Evolutionary conservation across 805 yeast species (phyloP), one percentile per base, ranked within the genome.

Genomic region (Candida pseudofarinosa): DNA sequence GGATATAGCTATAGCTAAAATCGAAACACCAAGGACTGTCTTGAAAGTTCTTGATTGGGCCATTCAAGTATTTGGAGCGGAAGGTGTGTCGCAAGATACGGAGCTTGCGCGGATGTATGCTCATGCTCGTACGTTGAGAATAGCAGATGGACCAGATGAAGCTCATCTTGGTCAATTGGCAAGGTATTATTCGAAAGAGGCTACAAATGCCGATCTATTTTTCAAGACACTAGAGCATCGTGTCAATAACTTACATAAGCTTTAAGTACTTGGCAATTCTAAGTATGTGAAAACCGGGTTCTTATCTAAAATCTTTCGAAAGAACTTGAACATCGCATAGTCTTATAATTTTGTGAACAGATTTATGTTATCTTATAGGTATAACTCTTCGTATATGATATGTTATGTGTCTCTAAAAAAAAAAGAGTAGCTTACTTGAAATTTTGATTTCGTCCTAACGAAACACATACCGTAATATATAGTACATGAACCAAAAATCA

Each of bases 71-170:
- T 76, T 65, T 62, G 87, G 86, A 13, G 85, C 81, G 19, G 83
- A 77, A 54, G 85, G 85, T 42, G 74, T 80, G 7, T 73, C 79
- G 34, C 80, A 79, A 56, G 85, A 81, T 48, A 74, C 80, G 7
- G 80, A 76, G 40, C 63, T 81, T 55, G 79, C 85, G 1, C 59
- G 73, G 44, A 58, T 73, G 59, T 81, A 74, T 60, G 76, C 78
- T 18, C 58, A 60, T 43, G 64, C 73, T 37, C 68, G 86, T 56
- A 77, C 81, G 35, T 68, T 80, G 43, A 63, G 85, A 48, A 76
- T 80, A 43, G 85, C 85, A 13, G 86, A 81, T 56, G 85, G 85
- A 10, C 86, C 86, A 2, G 85, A 80, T 63, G 85, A 80, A 57
- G 82, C 81, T 3, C 84, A 81, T 55, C 61, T 77, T 55, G 62